Evolutionary conservation across 1,284 basidiomycete genomes (phyloP).

Genomic region (Quambalaria eucalypti): DNA sequence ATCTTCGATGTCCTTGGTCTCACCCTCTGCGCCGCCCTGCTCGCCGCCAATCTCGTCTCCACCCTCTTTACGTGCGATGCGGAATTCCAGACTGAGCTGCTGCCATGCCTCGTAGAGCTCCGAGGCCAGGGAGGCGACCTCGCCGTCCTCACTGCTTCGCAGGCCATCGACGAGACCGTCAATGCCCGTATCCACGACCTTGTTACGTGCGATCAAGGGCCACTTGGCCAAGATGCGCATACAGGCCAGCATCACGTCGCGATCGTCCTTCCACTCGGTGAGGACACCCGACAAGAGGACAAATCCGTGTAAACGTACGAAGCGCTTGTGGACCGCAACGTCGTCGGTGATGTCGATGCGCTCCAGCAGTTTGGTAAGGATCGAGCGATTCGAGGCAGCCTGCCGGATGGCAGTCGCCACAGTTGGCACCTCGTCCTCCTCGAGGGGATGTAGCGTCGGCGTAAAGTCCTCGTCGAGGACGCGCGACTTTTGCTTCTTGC

Average conservation of each 20-base stretch:
- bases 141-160: constrained; percentile 7
- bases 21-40: constrained; percentile 32
- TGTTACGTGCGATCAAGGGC: constrained; percentile 81
- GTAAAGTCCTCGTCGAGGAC: constrained; percentile 86
- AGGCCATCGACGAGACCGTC: constrained; percentile 29
- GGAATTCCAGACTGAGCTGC: constrained; percentile 64
- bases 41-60: constrained; percentile 47
- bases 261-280: constrained; percentile 66
- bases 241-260: constrained; percentile 62
- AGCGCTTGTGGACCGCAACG: constrained; percentile 64
- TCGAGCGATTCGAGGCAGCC: constrained; percentile 67
- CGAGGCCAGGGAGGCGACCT: constrained; percentile 23
- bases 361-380: constrained; percentile 72
- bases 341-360: constrained; percentile 85
- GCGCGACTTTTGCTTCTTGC: constrained; percentile 78
- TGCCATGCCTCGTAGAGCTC: constrained; percentile 68
- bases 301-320: constrained; percentile 89
- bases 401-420: constrained; percentile 85
- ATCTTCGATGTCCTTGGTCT: neutral
- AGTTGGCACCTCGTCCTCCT: constrained; percentile 73
- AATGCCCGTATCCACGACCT: constrained; percentile 65
- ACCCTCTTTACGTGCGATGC: constrained; percentile 57
- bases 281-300: constrained; percentile 82
- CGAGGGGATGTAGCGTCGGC: constrained; percentile 62
- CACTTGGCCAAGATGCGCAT: constrained; percentile 51